These are phyloP conservation scores for Cryptococcus wingfieldii DNA, from an alignment of 1,284 basidiomycete genomes.

Conservation along the genomic window DNA sequence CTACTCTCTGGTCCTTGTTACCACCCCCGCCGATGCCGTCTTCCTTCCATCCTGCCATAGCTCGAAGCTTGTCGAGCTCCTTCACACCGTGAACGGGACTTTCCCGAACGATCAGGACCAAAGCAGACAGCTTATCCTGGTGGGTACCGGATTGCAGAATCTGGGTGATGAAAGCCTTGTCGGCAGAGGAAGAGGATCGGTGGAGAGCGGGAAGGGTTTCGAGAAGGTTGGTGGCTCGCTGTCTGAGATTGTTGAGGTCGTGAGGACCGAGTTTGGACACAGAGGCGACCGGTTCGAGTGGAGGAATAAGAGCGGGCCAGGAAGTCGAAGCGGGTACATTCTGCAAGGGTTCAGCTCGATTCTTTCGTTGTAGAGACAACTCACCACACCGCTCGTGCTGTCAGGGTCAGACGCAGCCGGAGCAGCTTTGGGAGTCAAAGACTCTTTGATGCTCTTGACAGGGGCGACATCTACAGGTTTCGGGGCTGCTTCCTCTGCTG, in stretches of 20 bases:
- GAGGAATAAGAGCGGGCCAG: constrained; percentile 36
- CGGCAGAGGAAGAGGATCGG: constrained; percentile 54
- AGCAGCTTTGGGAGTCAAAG: constrained; percentile 2
- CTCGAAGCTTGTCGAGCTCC: constrained; percentile 69
- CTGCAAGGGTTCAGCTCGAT: not conserved
- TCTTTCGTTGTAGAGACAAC: not conserved
- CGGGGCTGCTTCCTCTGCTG: constrained; percentile 9
- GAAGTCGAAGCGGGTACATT: constrained; percentile 29
- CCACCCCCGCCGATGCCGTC: constrained; percentile 41
- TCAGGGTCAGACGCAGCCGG: constrained; percentile 14
- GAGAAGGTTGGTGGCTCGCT: constrained; percentile 30
- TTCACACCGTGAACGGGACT: constrained; percentile 85
- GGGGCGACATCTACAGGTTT: constrained; percentile 1
- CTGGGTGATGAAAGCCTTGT: constrained; percentile 74
- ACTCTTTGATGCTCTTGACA: not conserved
- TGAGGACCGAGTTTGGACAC: constrained; percentile 20
- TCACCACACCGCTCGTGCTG: constrained; percentile 26
- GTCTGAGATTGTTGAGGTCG: constrained; percentile 30
- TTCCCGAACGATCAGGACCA: constrained; percentile 85
- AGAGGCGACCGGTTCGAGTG: constrained; percentile 23
- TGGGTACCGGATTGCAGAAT: constrained; percentile 84
- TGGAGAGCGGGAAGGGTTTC: constrained; percentile 33
- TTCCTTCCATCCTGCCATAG: constrained; percentile 73
- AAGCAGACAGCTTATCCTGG: constrained; percentile 86
- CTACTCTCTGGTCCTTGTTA: constrained; percentile 77